phyloP scores from a whole-genome alignment of 345 rosid genomes.

The Eutrema heterophyllum region DNA sequence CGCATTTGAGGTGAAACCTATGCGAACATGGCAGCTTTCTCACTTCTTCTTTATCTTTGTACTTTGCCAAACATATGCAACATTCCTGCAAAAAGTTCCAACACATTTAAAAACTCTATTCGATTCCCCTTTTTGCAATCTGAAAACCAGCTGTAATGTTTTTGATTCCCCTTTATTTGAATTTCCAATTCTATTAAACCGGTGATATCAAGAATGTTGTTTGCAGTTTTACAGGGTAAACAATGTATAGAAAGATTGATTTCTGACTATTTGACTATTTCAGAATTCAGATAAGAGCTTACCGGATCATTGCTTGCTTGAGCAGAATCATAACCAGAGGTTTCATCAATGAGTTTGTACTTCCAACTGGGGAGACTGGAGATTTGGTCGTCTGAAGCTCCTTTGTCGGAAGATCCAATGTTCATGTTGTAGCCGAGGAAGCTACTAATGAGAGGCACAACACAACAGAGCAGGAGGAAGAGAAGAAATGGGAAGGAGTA shows the following conservation, averaged over 20 bases:
- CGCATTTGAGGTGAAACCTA: slow-evolving; percentile 85
- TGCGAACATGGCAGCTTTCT: slow-evolving; percentile 85
- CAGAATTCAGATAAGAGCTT: slow-evolving; percentile 3
- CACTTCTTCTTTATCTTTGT: slow-evolving; percentile 83
- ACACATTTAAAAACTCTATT: not conserved
- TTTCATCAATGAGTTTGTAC: slow-evolving; percentile 46
- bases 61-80: slow-evolving; percentile 86
- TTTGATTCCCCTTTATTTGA: too few relatives aligned
- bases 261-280: not conserved
- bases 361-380: slow-evolving; percentile 74
- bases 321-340: slow-evolving; percentile 19
- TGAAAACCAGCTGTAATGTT: not conserved
- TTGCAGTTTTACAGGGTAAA: not conserved
- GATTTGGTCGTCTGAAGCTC: slow-evolving; percentile 90
- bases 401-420: slow-evolving; percentile 59
- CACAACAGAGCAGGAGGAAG: slow-evolving; percentile 83
- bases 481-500: slow-evolving; percentile 89
- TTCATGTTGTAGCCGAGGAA: slow-evolving; percentile 94
- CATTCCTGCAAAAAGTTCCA: slow-evolving; percentile 56
- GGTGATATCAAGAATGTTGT: not conserved
- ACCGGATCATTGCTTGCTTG: slow-evolving; percentile 43
- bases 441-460: slow-evolving; percentile 73
- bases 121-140: too few relatives aligned
- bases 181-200: not conserved
- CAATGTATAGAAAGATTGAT: not conserved